These are phyloP conservation scores for Cubamyces lactineus DNA, from an alignment of 768 basidiomycete species.

Conservation along the genomic window DNA sequence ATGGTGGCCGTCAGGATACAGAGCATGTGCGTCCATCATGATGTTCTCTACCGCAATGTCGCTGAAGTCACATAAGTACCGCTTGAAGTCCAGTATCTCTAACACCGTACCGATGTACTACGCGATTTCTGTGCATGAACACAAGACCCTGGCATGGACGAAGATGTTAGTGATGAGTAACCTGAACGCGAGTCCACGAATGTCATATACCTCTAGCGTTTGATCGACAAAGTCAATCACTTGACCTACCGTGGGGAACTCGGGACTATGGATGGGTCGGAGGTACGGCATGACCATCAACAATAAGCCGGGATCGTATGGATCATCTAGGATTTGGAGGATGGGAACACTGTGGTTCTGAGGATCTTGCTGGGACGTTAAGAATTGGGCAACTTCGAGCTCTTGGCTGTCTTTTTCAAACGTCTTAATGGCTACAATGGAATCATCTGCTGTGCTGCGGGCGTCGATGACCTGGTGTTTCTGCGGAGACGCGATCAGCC, in stretches of 20 bases:
- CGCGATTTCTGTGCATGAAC: conserved; percentile 28
- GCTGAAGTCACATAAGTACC: conserved; percentile 22
- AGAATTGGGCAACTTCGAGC: conserved; percentile 11
- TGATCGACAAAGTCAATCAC: conserved; percentile 16
- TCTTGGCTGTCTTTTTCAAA: conserved; percentile 7
- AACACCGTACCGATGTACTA: conserved; percentile 28
- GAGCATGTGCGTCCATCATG: conserved; percentile 27
- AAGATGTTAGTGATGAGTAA: too few relatives aligned
- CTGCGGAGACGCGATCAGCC: background rate
- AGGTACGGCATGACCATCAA: conserved; percentile 31
- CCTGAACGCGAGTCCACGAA: too few relatives aligned
- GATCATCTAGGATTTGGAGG: conserved; percentile 25
- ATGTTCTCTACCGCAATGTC: conserved; percentile 25
- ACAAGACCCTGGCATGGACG: conserved; percentile 21
- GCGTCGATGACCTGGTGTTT: conserved; percentile 25
- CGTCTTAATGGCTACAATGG: conserved; percentile 23
- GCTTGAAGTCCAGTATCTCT: too few relatives aligned
- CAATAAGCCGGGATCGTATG: conserved; percentile 2
- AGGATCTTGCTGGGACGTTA: conserved; percentile 7
- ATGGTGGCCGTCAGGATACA: conserved; percentile 29
- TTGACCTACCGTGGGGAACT: conserved; percentile 17
- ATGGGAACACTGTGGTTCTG: conserved; percentile 33
- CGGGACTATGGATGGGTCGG: conserved; percentile 23
- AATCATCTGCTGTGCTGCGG: background rate
- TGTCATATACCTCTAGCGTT: too few relatives aligned